Evolutionary conservation across 108 stramenopile species (phyloP), one percentile per base, ranked within the genome.

Genomic region (Nitzschia sp.): DNA sequence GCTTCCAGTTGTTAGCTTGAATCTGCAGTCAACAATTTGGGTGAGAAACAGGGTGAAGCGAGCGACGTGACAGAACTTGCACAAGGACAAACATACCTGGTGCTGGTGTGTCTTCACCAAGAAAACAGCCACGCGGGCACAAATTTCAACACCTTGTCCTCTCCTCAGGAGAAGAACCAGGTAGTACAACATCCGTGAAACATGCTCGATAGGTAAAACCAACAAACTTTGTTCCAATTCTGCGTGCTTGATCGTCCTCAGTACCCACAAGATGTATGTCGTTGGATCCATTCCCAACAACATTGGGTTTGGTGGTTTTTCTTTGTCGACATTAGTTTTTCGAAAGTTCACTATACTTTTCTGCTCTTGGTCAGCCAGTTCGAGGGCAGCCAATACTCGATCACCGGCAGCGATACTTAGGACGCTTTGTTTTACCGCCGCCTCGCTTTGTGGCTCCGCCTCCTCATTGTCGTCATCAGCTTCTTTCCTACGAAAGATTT

Each of bases 181-280:
- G 56, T 92, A 93, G 68, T 86, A 84, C 28, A 94, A 61, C 35
- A 96, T 53, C 44, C 86, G 56, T 63, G 89, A 86, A 16, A 94
- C 81, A 73, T 93, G 82, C 26, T 76, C 80, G 21, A 97, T 45
- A 0, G 98, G 91, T 13, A 97, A 80, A 28, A 97, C 80, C 17
- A 97, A 83, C 54, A 99, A 64, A 17, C 93, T 91, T 57, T 93
- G 94, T 75, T 99, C 98, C 48, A 97, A 70, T 55, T 99, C 96
- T 13, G 91, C 89, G 46, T 82, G 89, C 79, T 92, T 92, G 55
- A 96, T 68, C 16, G 86, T 80, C 55, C 76, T 83, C 36, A 98
- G 68, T 36, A 92, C 79, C 82, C 94, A 92, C 41, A 97, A 76
- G 8, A 96, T 73, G 76, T 96, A 97, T 22, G 72, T 48, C 0